phyloP scores from a whole-genome alignment of 2,329 filamentous ascomycete genomes.

The Clonostachys chloroleuca region DNA sequence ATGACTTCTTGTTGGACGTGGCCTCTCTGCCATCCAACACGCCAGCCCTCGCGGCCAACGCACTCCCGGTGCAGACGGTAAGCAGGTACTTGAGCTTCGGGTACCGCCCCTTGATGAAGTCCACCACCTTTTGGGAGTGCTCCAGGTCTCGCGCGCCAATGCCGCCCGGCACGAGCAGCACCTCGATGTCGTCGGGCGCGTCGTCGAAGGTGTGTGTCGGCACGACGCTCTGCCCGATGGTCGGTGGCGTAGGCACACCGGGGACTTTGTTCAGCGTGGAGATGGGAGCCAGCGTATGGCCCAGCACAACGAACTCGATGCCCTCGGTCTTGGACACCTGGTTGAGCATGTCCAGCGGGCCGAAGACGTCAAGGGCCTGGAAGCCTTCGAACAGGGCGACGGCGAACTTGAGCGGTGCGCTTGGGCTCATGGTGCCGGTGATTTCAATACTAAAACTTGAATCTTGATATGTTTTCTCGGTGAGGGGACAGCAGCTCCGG shows the following conservation, averaged over 20 bases:
- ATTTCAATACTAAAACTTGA: no score
- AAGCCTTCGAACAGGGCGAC: conserved; percentile 27
- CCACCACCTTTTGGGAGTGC: conserved; percentile 13
- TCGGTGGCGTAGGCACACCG: conserved; percentile 1
- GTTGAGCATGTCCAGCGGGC: conserved; percentile 27
- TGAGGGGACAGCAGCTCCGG: no score
- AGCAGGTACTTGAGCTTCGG: conserved; percentile 44
- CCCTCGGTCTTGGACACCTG: conserved; percentile 12
- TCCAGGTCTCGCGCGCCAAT: conserved; percentile 18
- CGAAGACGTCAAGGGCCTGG: conserved; percentile 33
- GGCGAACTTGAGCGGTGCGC: conserved; percentile 14
- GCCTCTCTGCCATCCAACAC: conserved; percentile 51
- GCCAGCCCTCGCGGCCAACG: conserved; percentile 47
- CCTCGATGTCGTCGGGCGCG: conserved; percentile 24
- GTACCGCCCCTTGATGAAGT: conserved; percentile 36
- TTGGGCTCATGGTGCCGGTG: not conserved
- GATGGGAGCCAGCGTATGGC: conserved; percentile 18
- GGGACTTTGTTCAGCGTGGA: conserved; percentile 9
- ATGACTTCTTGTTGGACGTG: conserved; percentile 57
- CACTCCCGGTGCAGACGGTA: conserved; percentile 59
- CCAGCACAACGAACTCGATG: conserved; percentile 17
- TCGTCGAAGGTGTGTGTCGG: conserved; percentile 29
- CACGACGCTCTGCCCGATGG: conserved; percentile 20
- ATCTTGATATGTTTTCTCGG: no score
- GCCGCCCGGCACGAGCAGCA: conserved; percentile 33